phyloP scores from a whole-genome alignment of 2,329 filamentous ascomycete species.

The Hypoxylon sp. region DNA sequence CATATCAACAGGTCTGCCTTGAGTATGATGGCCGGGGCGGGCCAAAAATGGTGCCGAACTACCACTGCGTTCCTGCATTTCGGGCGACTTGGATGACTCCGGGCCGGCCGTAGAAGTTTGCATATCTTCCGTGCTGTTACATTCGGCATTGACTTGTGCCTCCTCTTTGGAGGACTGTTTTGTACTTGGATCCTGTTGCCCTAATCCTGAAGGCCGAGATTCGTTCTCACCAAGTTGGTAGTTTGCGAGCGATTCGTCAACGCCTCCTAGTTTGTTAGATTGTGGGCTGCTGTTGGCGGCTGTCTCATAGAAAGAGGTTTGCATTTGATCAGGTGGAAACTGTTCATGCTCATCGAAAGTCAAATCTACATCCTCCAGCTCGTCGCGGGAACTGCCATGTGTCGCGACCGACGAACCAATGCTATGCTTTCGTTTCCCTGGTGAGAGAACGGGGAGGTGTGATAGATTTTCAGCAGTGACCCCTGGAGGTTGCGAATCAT shows the following conservation, averaged over 20 bases:
- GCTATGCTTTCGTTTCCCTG: conserved; percentile 48
- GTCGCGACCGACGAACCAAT: conserved; percentile 51
- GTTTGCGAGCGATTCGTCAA: neutral
- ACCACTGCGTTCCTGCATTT: conserved; percentile 60
- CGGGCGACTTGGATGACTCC: conserved; percentile 52
- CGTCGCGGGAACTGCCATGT: conserved; percentile 45
- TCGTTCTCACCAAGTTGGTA: neutral
- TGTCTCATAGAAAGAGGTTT: neutral
- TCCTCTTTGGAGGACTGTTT: neutral
- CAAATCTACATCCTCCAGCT: conserved; percentile 47
- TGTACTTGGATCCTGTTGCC: neutral
- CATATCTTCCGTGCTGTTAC: conserved; percentile 34
- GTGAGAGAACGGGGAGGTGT: conserved; percentile 19
- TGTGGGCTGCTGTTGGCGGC: neutral
- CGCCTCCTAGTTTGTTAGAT: neutral
- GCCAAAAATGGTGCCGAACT: conserved; percentile 47
- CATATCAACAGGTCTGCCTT: conserved; percentile 45
- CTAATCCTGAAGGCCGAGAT: neutral
- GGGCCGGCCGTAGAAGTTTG: conserved; percentile 3
- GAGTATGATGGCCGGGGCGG: conserved; percentile 38
- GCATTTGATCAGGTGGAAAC: neutral
- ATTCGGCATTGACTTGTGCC: conserved; percentile 40
- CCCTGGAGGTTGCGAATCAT: conserved; percentile 16
- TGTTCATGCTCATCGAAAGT: conserved; percentile 37
- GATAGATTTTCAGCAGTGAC: conserved; percentile 42